Evolutionary conservation across 164 flowering plant species (phyloP).

Genomic region (Vitis amurensis): DNA sequence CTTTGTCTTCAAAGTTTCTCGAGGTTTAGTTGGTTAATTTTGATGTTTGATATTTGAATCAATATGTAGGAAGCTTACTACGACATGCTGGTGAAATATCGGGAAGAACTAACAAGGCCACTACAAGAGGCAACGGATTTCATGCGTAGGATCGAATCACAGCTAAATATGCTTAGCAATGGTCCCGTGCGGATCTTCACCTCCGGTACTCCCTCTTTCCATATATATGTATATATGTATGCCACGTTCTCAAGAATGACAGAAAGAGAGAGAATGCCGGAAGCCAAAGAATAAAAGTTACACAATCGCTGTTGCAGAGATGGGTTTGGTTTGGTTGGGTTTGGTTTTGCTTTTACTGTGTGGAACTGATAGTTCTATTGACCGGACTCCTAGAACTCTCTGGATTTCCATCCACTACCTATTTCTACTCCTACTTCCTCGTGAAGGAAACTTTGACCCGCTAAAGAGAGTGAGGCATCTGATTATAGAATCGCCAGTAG

Average conservation of each 20-base stretch:
- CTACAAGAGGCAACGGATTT: conserved; percentile 97
- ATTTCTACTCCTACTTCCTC: conserved; percentile 4
- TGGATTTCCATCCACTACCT: background rate
- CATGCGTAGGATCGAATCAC: conserved; percentile 84
- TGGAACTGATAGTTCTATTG: too few species aligned
- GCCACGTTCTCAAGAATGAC: too few species aligned
- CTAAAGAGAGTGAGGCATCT: too few species aligned
- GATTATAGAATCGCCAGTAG: too few species aligned
- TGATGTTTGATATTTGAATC: background rate
- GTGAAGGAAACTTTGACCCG: conserved; percentile 10
- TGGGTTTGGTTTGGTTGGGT: conserved; percentile 2
- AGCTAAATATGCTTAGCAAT: conserved; percentile 60
- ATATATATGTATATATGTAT: too few species aligned
- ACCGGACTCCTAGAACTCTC: too few species aligned
- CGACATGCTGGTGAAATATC: conserved; percentile 87
- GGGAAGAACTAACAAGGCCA: conserved; percentile 87
- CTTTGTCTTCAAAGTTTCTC: background rate
- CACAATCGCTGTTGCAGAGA: conserved; percentile 1
- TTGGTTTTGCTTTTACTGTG: background rate
- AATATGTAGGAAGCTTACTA: conserved; percentile 78
- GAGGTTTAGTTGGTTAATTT: background rate
- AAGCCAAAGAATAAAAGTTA: background rate
- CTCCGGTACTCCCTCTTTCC: conserved; percentile 33
- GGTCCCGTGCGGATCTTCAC: conserved; percentile 55
- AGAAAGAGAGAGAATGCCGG: background rate